Conservation (phyloP, 176 grass and related monocot genomes). For the Raddia distichophylla region DNA sequence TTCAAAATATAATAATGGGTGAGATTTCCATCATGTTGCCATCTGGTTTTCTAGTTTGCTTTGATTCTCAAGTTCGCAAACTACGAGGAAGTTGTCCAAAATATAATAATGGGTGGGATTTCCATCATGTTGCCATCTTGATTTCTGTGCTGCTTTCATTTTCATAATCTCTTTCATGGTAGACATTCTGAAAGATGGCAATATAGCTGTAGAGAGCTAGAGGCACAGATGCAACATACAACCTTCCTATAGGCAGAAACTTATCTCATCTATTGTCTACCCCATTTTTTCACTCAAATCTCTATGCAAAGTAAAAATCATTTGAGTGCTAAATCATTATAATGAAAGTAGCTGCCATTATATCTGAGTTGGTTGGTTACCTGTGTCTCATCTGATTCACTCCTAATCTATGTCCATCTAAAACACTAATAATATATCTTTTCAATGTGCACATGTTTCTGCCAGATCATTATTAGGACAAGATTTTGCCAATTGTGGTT, state of each 20-base stretch:
- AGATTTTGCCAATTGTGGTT: conserved; percentile 13
- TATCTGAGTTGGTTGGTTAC: conserved; percentile 3
- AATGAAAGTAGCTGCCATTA: conserved; percentile 28
- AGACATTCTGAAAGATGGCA: conserved; percentile 11
- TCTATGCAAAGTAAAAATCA: conserved; percentile 3
- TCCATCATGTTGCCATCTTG: conserved; percentile 28
- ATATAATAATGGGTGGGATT: conserved; percentile 12
- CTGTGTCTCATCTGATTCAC: conserved; percentile 1
- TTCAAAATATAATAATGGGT: conserved; percentile 12
- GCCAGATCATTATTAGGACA: conserved; percentile 34
- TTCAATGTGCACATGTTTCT: conserved; percentile 34
- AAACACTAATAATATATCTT: conserved; percentile 25
- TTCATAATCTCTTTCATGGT: conserved; percentile 17
- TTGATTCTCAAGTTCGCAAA: neutral
- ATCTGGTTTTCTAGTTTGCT: conserved; percentile 7
- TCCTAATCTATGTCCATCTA: neutral
- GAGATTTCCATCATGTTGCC: conserved; percentile 17
- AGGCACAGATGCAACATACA: neutral
- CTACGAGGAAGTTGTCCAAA: neutral
- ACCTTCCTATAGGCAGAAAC: conserved; percentile 10
- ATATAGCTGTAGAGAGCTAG: conserved; percentile 3
- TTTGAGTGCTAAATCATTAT: conserved; percentile 15
- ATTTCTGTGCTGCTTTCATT: neutral
- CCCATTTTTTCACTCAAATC: neutral
- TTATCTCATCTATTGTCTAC: neutral